phyloP scores from a whole-genome alignment of 768 basidiomycete genomes.

The Cyclocybe aegerita region DNA sequence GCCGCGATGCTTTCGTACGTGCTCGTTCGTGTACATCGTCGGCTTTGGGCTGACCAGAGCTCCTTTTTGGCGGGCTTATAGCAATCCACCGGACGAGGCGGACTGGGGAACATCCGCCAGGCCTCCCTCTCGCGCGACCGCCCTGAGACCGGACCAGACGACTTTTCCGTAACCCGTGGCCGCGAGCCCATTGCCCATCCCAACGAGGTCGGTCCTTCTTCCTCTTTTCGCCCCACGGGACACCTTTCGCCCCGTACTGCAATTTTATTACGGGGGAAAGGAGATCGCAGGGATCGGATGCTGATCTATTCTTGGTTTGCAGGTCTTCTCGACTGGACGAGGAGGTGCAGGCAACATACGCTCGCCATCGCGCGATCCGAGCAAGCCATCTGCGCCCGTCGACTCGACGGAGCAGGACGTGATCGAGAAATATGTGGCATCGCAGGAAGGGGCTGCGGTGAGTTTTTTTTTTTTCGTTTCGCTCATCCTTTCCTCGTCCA shows the following conservation, averaged over 20 bases:
- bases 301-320: conserved; percentile 23
- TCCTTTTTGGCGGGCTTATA: conserved; percentile 15
- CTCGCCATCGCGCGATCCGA: conserved; percentile 63
- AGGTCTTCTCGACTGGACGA: conserved; percentile 63
- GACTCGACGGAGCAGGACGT: conserved; percentile 44
- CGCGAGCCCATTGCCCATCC: conserved; percentile 48
- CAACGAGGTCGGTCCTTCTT: conserved; percentile 29
- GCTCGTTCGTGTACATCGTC: neutral
- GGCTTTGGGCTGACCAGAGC: neutral
- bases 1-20: conserved; percentile 60
- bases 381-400: conserved; percentile 22
- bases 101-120: conserved; percentile 63
- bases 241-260: too few relatives aligned
- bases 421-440: conserved; percentile 32
- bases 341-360: conserved; percentile 88
- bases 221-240: neutral
- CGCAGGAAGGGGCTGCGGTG: conserved; percentile 33
- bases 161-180: conserved; percentile 58
- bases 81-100: conserved; percentile 67
- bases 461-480: conserved; percentile 20
- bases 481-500: too few relatives aligned
- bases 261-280: too few relatives aligned
- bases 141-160: conserved; percentile 47
- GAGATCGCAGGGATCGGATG: neutral
- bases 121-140: conserved; percentile 48